Conservation (phyloP, 169 alveolate species). For the Cryptosporidium andersoni region DNA sequence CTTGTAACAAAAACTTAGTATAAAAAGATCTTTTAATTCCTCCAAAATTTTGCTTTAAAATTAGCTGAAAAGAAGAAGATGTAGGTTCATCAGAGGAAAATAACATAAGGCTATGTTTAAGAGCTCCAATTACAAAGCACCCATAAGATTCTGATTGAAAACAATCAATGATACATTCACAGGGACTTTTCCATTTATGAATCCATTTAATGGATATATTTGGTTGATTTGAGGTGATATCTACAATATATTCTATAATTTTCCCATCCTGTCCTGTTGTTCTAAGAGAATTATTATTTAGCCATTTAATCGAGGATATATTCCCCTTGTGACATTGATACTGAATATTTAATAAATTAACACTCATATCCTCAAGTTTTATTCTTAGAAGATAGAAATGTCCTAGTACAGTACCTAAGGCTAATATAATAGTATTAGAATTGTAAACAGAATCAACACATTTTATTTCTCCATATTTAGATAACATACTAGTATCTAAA, state of each 20-base stretch:
- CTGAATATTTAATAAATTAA: neutral
- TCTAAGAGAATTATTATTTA: neutral
- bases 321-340: conserved; percentile 44
- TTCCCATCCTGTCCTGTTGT: conserved; percentile 66
- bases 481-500: conserved; percentile 13
- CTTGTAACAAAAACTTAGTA: neutral
- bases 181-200: conserved; percentile 25
- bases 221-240: neutral
- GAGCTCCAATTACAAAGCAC: conserved; percentile 53
- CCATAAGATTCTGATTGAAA: conserved; percentile 7
- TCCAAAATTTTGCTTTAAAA: conserved; percentile 50
- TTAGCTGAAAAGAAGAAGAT: conserved; percentile 11
- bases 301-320: conserved; percentile 43
- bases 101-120: conserved; percentile 28
- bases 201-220: conserved; percentile 19
- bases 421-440: conserved; percentile 2
- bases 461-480: conserved; percentile 65
- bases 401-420: conserved; percentile 60
- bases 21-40: conserved; percentile 62
- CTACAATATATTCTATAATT: conserved; percentile 17
- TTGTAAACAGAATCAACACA: conserved; percentile 15
- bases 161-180: conserved; percentile 59
- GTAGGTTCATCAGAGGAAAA: conserved; percentile 5
- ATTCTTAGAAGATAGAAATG: conserved; percentile 5
- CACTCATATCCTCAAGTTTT: neutral